Evolutionary conservation across 306 rosid species (phyloP), one percentile per base, ranked within the genome.

Genomic region (Cucurbita maxima): DNA sequence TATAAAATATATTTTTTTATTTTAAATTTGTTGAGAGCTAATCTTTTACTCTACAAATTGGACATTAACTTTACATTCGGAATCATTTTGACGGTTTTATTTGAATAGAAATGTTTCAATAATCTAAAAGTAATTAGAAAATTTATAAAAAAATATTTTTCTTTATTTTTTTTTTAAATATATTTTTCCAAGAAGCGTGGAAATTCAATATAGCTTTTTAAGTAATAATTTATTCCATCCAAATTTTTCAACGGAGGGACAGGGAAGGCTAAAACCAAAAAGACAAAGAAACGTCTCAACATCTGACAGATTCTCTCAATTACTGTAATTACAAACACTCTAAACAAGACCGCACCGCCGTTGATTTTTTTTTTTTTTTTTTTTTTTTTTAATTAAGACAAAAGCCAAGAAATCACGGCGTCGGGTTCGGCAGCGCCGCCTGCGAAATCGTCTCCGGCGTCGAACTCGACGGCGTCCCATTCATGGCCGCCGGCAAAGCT

Each of bases 391-490:
- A 4, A 38, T 54, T 13, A 56, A 0, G 51, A 38, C 10, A 56
- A 14, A 57, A 73, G 76, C 76, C 76, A 73, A 37, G 76, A 53
- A 73, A 73, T 38, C 12, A 73, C 20, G 20, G 51, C 52, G 13
- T 58, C 62, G 2, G 60, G 45, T 73, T 73, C 38, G 4, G 13
- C 53, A 14, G 6, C 62, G 36, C 36, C 50, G 7, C 6, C 41
- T 6, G 12, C 45, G 4, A 38, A 6, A 48, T 52, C 30, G 15
- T 51, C 43, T 45, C 53, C 77, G 45, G n/a, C 55, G 34, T 30
- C 34, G 3, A 30, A 30, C 3, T 30, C 34, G 34, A 30, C 77
- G 45, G n/a, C 55, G 18, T 66, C 54, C 72, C 54, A 44, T 20
- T 20, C 54, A 5, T 3, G 6, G n/a, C 6, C 72, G 11, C 38